Percentiles rank a stretch among this genome's conserved stretches.
These are phyloP conservation scores for Aspergillus pseudoglaucus DNA, from an alignment of 2,329 filamentous ascomycete genomes.

Conservation along the genomic window DNA sequence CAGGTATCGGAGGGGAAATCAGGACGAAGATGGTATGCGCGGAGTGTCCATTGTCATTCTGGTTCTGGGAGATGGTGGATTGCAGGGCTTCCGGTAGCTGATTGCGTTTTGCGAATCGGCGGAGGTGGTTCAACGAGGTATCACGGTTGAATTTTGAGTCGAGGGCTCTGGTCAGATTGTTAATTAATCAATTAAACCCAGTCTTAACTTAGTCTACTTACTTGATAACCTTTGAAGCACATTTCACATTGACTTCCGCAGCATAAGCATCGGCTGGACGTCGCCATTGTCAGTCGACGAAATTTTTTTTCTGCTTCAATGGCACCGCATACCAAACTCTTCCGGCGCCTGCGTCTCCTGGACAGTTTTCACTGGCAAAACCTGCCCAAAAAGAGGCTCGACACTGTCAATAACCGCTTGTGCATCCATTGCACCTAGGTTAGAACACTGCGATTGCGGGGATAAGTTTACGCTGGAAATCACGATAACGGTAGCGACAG, in stretches of 20 bases:
- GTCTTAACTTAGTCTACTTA: slow-evolving; percentile 13
- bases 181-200: not conserved
- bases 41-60: slow-evolving; percentile 4
- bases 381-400: slow-evolving; percentile 25
- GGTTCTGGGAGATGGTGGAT: slow-evolving; percentile 12
- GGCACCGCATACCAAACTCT: slow-evolving; percentile 31
- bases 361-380: slow-evolving; percentile 37
- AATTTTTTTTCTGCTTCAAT: not conserved
- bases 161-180: slow-evolving; percentile 25
- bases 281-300: slow-evolving; percentile 9
- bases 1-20: slow-evolving; percentile 35
- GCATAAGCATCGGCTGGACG: slow-evolving; percentile 36
- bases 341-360: slow-evolving; percentile 37
- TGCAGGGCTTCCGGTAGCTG: slow-evolving; percentile 27
- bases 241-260: slow-evolving; percentile 39
- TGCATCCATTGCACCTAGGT: slow-evolving; percentile 14
- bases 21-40: slow-evolving; percentile 35
- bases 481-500: not conserved
- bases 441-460: not conserved
- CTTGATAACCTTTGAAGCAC: slow-evolving; percentile 40
- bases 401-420: slow-evolving; percentile 18
- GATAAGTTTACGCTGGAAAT: not conserved
- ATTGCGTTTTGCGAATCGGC: slow-evolving; percentile 35
- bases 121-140: slow-evolving; percentile 31
- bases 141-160: slow-evolving; percentile 32